Evolutionary conservation across 176 grass and related monocot species (phyloP).

Genomic region (Typha latifolia): DNA sequence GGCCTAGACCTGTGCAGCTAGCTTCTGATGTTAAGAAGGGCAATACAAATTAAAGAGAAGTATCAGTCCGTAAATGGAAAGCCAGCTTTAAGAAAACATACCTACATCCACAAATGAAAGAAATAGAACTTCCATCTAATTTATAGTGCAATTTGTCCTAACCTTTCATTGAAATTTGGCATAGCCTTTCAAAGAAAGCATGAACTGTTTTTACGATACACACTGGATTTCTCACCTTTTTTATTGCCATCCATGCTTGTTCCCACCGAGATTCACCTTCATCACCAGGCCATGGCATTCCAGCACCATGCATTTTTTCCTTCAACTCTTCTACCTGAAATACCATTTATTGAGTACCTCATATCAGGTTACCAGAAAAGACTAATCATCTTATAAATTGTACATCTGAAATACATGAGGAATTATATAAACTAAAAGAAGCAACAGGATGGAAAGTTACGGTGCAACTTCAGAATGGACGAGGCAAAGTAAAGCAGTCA

Average conservation of each 20-base stretch:
- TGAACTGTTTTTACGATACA: background rate
- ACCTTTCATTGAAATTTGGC: no score
- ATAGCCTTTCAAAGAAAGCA: no score
- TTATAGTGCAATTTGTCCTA: no score
- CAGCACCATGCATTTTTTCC: constrained; percentile 67
- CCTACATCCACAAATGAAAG: no score
- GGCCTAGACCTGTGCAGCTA: no score
- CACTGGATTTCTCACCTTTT: constrained; percentile 45
- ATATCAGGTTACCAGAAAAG: background rate
- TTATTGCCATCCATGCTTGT: constrained; percentile 88
- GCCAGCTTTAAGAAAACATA: no score
- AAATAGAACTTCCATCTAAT: no score
- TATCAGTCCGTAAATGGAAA: no score
- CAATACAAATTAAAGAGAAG: no score
- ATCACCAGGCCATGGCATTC: constrained; percentile 96
- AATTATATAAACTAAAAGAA: background rate
- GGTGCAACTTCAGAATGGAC: background rate
- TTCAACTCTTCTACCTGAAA: constrained; percentile 80
- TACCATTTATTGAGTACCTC: constrained; percentile 21
- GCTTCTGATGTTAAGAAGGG: no score
- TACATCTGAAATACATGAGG: background rate
- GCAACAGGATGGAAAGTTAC: background rate
- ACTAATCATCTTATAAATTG: background rate
- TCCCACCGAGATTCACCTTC: constrained; percentile 78
- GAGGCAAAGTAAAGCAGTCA: background rate